phyloP scores from a whole-genome alignment of 2,329 filamentous ascomycete genomes.

The Fusarium subtropicale region DNA sequence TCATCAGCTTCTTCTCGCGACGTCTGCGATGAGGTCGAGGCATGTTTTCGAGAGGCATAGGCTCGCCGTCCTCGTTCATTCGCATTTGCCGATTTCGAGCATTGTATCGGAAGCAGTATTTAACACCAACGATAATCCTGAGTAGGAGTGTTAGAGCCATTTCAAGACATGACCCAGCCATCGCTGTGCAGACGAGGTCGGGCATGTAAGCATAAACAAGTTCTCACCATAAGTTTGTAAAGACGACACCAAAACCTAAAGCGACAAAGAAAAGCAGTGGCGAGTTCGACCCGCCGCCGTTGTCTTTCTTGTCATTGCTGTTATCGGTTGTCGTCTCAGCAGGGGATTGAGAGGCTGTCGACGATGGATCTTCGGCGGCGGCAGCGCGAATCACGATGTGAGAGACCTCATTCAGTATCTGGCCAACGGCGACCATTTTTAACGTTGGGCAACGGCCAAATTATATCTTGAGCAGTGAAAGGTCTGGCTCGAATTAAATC shows the following conservation, averaged over 20 bases:
- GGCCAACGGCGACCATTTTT: constrained; percentile 45
- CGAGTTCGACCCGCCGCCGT: constrained; percentile 54
- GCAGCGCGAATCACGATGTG: constrained; percentile 44
- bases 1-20: constrained; percentile 98
- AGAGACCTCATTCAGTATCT: constrained; percentile 45
- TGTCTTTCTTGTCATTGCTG: constrained; percentile 31
- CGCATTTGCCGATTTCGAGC: constrained; percentile 87
- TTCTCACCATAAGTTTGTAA: constrained; percentile 95
- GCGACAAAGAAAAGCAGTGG: constrained; percentile 85
- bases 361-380: constrained; percentile 33
- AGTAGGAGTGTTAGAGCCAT: constrained; percentile 45
- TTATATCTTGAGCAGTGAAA: constrained; percentile 34
- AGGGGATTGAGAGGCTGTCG: constrained; percentile 38
- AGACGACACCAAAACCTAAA: constrained; percentile 95
- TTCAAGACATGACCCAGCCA: constrained; percentile 47
- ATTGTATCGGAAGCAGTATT: constrained; percentile 99
- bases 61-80: constrained; percentile 83
- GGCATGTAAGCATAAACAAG: constrained; percentile 17
- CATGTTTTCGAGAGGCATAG: constrained; percentile 88
- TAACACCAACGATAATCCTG: constrained; percentile 99
- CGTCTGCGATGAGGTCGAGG: constrained; percentile 85
- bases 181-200: constrained; percentile 69
- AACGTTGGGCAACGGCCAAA: constrained; percentile 26
- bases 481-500: constrained; percentile 45
- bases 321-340: constrained; percentile 29